Evolutionary conservation across 352 stramenopile species (phyloP).

Genomic region (Phytopythium cucurbitacearum): DNA sequence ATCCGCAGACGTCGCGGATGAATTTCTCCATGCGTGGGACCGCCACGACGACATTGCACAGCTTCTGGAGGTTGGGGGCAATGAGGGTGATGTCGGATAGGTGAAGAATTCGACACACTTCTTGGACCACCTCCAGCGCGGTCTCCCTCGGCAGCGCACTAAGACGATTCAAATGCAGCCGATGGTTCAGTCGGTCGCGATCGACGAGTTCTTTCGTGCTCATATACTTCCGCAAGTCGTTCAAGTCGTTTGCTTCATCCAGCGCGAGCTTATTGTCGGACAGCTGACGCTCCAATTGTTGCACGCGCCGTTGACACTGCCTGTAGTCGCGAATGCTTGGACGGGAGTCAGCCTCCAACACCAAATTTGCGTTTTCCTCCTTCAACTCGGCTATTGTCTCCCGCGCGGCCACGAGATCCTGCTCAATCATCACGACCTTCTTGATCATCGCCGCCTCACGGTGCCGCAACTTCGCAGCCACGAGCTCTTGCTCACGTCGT

Average conservation of each 20-base stretch:
- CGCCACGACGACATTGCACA: constrained; percentile 73
- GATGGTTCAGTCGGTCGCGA: constrained; percentile 73
- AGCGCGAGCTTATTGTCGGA: constrained; percentile 67
- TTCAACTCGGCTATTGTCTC: constrained; percentile 69
- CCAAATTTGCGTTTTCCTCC: constrained; percentile 79
- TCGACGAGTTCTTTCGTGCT: constrained; percentile 77
- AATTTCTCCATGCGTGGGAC: constrained; percentile 86
- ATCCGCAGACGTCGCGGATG: constrained; percentile 79
- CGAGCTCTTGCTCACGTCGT: constrained; percentile 66
- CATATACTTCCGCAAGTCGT: constrained; percentile 80
- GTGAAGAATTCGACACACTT: constrained; percentile 78
- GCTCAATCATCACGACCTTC: constrained; percentile 73
- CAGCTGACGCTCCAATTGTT: constrained; percentile 74
- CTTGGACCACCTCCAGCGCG: constrained; percentile 74
- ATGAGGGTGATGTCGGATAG: constrained; percentile 83
- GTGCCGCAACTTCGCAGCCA: constrained; percentile 50
- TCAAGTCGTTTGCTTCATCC: constrained; percentile 70
- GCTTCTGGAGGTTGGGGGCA: constrained; percentile 68
- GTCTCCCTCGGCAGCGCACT: constrained; percentile 76
- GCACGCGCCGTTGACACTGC: constrained; percentile 59
- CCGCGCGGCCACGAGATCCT: constrained; percentile 53
- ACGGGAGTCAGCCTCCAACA: constrained; percentile 66
- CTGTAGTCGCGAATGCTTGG: constrained; percentile 84
- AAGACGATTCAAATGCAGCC: constrained; percentile 70
- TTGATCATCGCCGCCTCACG: constrained; percentile 71